Conservation (phyloP, 768 basidiomycete species). For the Psilocybe tampanensis region DNA sequence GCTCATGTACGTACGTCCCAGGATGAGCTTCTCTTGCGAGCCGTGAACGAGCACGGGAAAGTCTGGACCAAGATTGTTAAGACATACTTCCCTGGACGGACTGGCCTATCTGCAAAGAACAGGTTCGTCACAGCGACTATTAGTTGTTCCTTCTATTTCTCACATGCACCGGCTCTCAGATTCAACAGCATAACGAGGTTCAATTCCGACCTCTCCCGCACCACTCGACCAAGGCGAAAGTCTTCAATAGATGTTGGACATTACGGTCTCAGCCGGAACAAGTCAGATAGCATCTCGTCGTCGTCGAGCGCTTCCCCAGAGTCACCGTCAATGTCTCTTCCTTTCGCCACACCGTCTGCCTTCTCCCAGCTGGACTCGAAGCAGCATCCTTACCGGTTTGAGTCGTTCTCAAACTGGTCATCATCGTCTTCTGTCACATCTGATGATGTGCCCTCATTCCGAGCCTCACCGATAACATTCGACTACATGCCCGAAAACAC, state of each 20-base stretch:
- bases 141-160: slow-evolving; percentile 6
- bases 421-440: slow-evolving; percentile 33
- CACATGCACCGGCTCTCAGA: slow-evolving; percentile 25
- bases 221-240: slow-evolving; percentile 37
- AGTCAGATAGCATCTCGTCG: slow-evolving; percentile 40
- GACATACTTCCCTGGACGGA: slow-evolving; percentile 61
- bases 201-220: slow-evolving; percentile 40
- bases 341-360: slow-evolving; percentile 22
- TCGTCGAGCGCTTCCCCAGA: slow-evolving; percentile 47
- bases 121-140: slow-evolving; percentile 34
- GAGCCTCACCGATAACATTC: slow-evolving; percentile 27
- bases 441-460: slow-evolving; percentile 31
- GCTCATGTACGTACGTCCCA: slow-evolving; percentile 21
- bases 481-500: slow-evolving; percentile 23
- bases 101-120: slow-evolving; percentile 62
- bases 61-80: slow-evolving; percentile 67
- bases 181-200: slow-evolving; percentile 57
- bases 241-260: slow-evolving; percentile 32
- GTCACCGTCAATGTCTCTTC: slow-evolving; percentile 25
- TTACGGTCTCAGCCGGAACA: slow-evolving; percentile 29
- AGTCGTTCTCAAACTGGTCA: slow-evolving; percentile 29
- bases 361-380: slow-evolving; percentile 22
- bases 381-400: slow-evolving; percentile 23
- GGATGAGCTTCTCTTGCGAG: slow-evolving; percentile 57
- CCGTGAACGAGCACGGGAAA: slow-evolving; percentile 57